Conservation (phyloP, 371 early-diverging fungal genomes). For the Mucor velutinosus region DNA sequence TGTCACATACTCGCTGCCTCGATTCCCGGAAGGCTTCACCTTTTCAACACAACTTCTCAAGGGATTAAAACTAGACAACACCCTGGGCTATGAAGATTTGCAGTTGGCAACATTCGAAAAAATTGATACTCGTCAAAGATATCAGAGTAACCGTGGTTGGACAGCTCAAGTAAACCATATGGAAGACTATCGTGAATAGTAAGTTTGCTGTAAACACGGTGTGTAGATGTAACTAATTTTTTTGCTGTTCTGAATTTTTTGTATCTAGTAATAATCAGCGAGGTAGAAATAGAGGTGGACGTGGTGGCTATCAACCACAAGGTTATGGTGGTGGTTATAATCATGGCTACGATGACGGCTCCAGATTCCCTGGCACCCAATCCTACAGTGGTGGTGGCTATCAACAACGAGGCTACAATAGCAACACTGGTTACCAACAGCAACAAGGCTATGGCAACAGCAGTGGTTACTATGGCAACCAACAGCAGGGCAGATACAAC, state of each 20-base stretch:
- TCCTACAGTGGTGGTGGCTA: slow-evolving; percentile 12
- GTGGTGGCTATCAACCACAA: slow-evolving; percentile 31
- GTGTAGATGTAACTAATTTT: neutral
- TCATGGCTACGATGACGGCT: slow-evolving; percentile 21
- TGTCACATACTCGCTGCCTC: slow-evolving; percentile 54
- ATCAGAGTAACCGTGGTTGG: slow-evolving; percentile 39
- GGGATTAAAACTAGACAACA: slow-evolving; percentile 50
- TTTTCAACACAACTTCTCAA: slow-evolving; percentile 57
- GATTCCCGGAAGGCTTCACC: slow-evolving; percentile 37
- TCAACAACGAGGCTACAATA: slow-evolving; percentile 10
- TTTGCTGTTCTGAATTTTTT: neutral
- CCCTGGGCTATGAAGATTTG: slow-evolving; percentile 56
- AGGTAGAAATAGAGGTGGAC: slow-evolving; percentile 13
- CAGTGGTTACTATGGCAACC: slow-evolving; percentile 12
- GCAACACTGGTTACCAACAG: slow-evolving; percentile 9
- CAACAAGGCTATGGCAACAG: slow-evolving; percentile 8
- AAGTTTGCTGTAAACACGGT: slow-evolving; percentile 7
- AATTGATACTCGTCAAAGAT: slow-evolving; percentile 29
- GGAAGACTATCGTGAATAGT: slow-evolving; percentile 49
- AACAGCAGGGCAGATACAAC: slow-evolving; percentile 12
- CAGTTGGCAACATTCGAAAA: slow-evolving; percentile 57
- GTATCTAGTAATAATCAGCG: slow-evolving; percentile 23
- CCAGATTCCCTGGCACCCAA: slow-evolving; percentile 16
- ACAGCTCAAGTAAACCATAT: slow-evolving; percentile 48
- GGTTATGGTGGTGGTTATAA: slow-evolving; percentile 35